phyloP scores from a whole-genome alignment of 192 early-diverging fungal species.

The Umbelopsis vinacea region DNA sequence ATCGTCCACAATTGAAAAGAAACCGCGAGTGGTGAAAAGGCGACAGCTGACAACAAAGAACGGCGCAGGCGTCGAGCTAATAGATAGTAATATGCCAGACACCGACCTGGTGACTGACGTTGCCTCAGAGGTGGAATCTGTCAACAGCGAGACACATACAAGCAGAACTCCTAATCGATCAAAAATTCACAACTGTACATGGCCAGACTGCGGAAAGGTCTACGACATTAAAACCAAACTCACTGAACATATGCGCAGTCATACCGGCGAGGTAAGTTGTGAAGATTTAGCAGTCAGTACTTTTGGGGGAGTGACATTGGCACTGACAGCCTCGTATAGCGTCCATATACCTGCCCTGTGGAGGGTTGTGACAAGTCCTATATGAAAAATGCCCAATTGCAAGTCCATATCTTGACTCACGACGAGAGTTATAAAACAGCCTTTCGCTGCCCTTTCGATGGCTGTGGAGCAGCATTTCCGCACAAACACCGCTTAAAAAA shows the following conservation, averaged over 20 bases:
- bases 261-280: constrained; percentile 43
- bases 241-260: constrained; percentile 39
- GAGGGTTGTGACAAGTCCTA: constrained; percentile 44
- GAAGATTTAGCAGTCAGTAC: too few relatives aligned
- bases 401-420: constrained; percentile 40
- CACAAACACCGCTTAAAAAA: constrained; percentile 42
- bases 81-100: too few relatives aligned
- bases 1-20: too few relatives aligned
- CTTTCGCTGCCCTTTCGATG: constrained; percentile 31
- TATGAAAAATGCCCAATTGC: constrained; percentile 37
- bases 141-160: too few relatives aligned
- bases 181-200: too few relatives aligned
- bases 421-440: constrained; percentile 11
- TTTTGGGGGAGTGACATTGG: background rate
- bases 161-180: too few relatives aligned
- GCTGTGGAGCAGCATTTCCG: constrained; percentile 39
- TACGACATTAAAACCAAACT: constrained; percentile 43
- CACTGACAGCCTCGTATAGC: constrained; percentile 28
- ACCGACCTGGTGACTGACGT: too few relatives aligned
- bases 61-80: too few relatives aligned
- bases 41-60: too few relatives aligned
- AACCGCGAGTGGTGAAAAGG: too few relatives aligned
- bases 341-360: constrained; percentile 43
- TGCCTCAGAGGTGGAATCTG: too few relatives aligned
- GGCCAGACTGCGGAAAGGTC: constrained; percentile 38